Conservation (phyloP, 1,139 yeast genomes). For the Ashbya aceris region DNA sequence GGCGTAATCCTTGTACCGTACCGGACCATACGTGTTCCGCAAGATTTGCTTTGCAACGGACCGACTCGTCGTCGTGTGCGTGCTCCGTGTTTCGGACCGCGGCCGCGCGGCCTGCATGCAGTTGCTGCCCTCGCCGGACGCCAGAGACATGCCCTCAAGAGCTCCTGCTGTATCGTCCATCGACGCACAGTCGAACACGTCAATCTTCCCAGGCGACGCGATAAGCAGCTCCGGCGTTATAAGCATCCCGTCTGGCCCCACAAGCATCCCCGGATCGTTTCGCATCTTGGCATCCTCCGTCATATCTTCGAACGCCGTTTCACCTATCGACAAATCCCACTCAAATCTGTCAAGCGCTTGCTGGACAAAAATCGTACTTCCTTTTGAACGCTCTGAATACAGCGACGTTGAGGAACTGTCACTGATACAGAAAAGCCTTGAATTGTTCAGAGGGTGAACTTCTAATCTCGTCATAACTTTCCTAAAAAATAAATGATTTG, state of each 20-base stretch:
- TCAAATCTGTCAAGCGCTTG: neutral
- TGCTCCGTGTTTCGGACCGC: too few relatives aligned
- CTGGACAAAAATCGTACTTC: neutral
- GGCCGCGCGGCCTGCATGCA: too few relatives aligned
- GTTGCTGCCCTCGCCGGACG: too few relatives aligned
- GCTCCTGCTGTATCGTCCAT: neutral
- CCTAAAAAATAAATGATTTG: neutral
- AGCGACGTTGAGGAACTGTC: neutral
- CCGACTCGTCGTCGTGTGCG: neutral
- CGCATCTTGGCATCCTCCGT: neutral
- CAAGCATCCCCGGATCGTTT: neutral
- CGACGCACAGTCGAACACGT: neutral
- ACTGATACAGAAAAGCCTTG: neutral
- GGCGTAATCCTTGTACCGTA: constrained; percentile 30
- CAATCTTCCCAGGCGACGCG: neutral
- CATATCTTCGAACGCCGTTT: neutral
- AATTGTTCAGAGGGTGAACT: neutral
- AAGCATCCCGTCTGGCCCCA: neutral
- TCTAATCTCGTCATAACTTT: neutral
- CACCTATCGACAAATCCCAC: neutral
- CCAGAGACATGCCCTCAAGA: too few relatives aligned
- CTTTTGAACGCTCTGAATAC: neutral
- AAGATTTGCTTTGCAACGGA: constrained; percentile 26
- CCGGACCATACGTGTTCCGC: constrained; percentile 22
- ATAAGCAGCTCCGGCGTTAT: neutral